phyloP scores from a whole-genome alignment of 176 grass and related monocot species.

The Tillandsia fasciculata region DNA sequence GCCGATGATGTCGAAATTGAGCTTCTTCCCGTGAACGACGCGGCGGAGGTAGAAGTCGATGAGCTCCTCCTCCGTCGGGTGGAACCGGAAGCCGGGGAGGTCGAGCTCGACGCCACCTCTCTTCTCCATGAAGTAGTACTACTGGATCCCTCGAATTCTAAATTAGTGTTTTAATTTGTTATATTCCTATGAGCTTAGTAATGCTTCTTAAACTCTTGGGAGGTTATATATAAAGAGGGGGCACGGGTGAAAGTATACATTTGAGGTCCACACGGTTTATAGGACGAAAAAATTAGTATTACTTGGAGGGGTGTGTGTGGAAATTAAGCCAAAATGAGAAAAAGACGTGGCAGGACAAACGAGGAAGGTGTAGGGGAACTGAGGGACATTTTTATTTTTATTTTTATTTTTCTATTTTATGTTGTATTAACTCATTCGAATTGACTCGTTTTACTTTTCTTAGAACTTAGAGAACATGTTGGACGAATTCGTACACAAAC shows the following conservation, averaged over 20 bases:
- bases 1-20: slow-evolving; percentile 74
- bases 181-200: too few species aligned
- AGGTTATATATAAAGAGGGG: slow-evolving; percentile 12
- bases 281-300: too few species aligned
- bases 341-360: not conserved
- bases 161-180: too few species aligned
- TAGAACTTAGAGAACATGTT: not conserved
- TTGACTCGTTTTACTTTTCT: slow-evolving; percentile 16
- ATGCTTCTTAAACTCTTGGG: too few species aligned
- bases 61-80: slow-evolving; percentile 91
- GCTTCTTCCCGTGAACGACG: slow-evolving; percentile 46
- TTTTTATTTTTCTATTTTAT: slow-evolving; percentile 9
- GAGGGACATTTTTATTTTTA: not conserved
- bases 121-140: not conserved
- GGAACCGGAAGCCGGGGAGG: slow-evolving; percentile 81
- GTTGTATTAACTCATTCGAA: slow-evolving; percentile 7
- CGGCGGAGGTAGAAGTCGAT: slow-evolving; percentile 64
- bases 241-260: too few species aligned
- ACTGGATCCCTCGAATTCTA: not conserved
- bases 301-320: too few species aligned
- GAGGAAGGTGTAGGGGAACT: not conserved
- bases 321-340: too few species aligned
- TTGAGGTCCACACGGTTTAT: slow-evolving; percentile 31
- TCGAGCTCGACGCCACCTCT: slow-evolving; percentile 33
- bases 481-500: too few species aligned